phyloP scores from a whole-genome alignment of 2,329 filamentous ascomycete genomes.

The Ploettnerulaceae sp. region DNA sequence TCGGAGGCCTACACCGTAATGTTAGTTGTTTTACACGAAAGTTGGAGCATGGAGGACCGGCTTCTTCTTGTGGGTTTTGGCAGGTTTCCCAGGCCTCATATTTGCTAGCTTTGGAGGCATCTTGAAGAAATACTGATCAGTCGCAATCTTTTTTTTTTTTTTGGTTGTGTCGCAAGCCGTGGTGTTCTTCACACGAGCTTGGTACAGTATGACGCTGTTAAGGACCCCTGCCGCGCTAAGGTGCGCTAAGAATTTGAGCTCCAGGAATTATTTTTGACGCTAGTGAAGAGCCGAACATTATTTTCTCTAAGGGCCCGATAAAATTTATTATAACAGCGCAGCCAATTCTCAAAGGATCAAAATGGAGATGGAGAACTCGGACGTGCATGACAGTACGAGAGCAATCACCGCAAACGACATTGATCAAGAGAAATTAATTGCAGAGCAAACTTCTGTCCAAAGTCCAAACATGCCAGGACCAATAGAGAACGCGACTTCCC shows the following conservation, averaged over 20 bases:
- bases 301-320: not conserved
- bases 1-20: slow-evolving; percentile 35
- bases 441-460: not conserved
- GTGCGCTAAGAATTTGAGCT: slow-evolving; percentile 5
- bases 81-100: slow-evolving; percentile 5
- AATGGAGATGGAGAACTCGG: slow-evolving; percentile 20
- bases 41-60: not conserved
- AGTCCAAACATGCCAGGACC: not conserved
- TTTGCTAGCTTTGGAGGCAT: slow-evolving; percentile 38
- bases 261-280: not conserved
- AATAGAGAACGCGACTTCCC: slow-evolving; percentile 1
- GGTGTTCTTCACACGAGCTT: not conserved
- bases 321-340: slow-evolving; percentile 3
- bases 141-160: slow-evolving; percentile 5
- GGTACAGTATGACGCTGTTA: slow-evolving; percentile 11
- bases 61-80: slow-evolving; percentile 26
- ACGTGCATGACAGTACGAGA: slow-evolving; percentile 15
- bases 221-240: slow-evolving; percentile 15
- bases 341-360: slow-evolving; percentile 6
- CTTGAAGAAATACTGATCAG: slow-evolving; percentile 15
- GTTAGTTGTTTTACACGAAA: slow-evolving; percentile 6
- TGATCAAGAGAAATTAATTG: not conserved
- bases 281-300: too few species aligned
- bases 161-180: not conserved
- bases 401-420: slow-evolving; percentile 1